Conservation (phyloP, 768 basidiomycete species). For the Russula griseocarnosa region DNA sequence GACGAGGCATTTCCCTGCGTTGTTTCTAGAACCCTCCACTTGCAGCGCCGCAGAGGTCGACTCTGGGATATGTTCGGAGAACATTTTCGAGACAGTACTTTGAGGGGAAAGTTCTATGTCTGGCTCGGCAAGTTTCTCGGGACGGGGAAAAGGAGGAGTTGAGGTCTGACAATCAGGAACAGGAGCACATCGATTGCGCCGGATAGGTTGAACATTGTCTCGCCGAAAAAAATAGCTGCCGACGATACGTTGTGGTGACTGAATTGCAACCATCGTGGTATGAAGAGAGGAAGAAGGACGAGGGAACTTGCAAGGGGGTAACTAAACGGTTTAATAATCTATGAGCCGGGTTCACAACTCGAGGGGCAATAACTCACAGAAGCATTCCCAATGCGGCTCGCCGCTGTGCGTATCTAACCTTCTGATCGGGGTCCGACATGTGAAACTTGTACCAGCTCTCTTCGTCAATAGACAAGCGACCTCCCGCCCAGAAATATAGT, state of each 20-base stretch:
- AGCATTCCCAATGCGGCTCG: slow-evolving; percentile 27
- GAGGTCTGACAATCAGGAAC: slow-evolving; percentile 38
- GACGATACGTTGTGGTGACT: slow-evolving; percentile 28
- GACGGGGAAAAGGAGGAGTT: slow-evolving; percentile 35
- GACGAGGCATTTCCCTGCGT: too few relatives aligned
- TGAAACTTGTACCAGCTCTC: slow-evolving; percentile 32
- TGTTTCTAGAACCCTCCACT: too few relatives aligned
- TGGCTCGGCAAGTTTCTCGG: not conserved
- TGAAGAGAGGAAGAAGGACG: slow-evolving; percentile 39
- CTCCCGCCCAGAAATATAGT: slow-evolving; percentile 39
- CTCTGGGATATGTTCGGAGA: too few relatives aligned
- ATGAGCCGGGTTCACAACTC: not conserved
- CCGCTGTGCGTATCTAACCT: slow-evolving; percentile 9
- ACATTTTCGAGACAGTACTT: too few relatives aligned
- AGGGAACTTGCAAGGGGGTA: slow-evolving; percentile 42
- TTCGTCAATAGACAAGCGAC: slow-evolving; percentile 36
- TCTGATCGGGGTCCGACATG: slow-evolving; percentile 14
- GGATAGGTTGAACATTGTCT: slow-evolving; percentile 38
- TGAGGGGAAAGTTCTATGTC: too few relatives aligned
- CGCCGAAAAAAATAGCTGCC: slow-evolving; percentile 36
- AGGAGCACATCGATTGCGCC: slow-evolving; percentile 42
- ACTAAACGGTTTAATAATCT: not conserved
- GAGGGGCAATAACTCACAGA: slow-evolving; percentile 30
- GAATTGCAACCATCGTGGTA: slow-evolving; percentile 42
- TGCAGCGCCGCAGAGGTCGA: too few relatives aligned